These are phyloP conservation scores for Mycena kentingensis DNA, from an alignment of 768 basidiomycete species.

Conservation along the genomic window DNA sequence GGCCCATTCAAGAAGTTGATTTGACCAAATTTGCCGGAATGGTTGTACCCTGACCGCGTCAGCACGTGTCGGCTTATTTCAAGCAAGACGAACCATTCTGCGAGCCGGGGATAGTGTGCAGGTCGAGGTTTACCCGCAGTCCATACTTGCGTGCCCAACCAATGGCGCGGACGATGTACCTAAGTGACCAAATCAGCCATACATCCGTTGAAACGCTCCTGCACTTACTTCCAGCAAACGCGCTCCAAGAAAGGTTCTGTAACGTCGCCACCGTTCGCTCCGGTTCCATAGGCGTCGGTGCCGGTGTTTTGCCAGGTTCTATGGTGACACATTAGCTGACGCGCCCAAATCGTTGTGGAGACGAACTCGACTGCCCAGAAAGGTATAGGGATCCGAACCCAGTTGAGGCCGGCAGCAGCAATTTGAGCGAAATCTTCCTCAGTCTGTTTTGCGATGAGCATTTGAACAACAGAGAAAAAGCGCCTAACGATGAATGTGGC, in stretches of 20 bases:
- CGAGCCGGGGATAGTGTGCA: slow-evolving; percentile 66
- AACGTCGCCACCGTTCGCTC: background rate
- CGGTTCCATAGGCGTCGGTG: slow-evolving; percentile 8
- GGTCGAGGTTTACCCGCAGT: slow-evolving; percentile 63
- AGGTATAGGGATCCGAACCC: slow-evolving; percentile 65
- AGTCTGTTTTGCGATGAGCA: slow-evolving; percentile 42
- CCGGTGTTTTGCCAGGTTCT: slow-evolving; percentile 14
- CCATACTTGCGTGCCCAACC: slow-evolving; percentile 75
- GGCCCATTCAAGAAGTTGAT: slow-evolving; percentile 58
- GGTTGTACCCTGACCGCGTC: slow-evolving; percentile 34
- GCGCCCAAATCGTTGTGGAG: background rate
- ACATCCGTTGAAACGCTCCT: background rate
- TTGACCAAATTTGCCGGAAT: slow-evolving; percentile 50
- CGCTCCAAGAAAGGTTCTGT: slow-evolving; percentile 64
- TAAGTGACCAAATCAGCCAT: slow-evolving; percentile 11
- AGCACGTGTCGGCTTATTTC: background rate
- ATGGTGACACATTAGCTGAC: slow-evolving; percentile 25
- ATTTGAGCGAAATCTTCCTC: slow-evolving; percentile 77
- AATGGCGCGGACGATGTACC: slow-evolving; percentile 62
- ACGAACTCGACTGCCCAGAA: slow-evolving; percentile 64
- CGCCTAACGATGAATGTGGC: slow-evolving; percentile 63
- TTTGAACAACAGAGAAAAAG: background rate
- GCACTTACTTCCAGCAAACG: slow-evolving; percentile 58
- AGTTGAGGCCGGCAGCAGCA: slow-evolving; percentile 72
- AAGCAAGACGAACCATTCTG: slow-evolving; percentile 44